Evolutionary conservation across 2,329 filamentous ascomycete genomes (phyloP).

Genomic region (Tolypocladium nubicola): DNA sequence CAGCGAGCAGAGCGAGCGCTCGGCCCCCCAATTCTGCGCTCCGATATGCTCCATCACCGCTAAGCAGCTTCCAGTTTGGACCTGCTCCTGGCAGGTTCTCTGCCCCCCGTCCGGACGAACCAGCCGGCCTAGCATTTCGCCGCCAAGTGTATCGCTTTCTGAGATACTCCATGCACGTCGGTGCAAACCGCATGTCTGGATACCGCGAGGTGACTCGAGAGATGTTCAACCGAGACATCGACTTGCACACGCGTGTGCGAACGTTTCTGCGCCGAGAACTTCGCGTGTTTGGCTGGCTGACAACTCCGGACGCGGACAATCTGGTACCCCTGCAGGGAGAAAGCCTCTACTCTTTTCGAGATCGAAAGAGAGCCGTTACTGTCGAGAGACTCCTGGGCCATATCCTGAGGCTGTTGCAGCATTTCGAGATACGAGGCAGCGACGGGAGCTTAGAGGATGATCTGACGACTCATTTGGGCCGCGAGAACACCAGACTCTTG

Average conservation of each 20-base stretch:
- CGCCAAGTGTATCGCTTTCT: constrained; percentile 62
- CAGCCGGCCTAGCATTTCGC: constrained; percentile 29
- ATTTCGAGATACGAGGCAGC: constrained; percentile 70
- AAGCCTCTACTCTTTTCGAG: constrained; percentile 5
- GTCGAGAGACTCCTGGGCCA: constrained; percentile 82
- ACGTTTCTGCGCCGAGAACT: constrained; percentile 78
- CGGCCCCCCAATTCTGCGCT: background rate
- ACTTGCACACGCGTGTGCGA: constrained; percentile 65
- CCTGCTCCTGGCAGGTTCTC: background rate
- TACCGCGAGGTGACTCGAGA: constrained; percentile 65
- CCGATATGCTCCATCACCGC: background rate
- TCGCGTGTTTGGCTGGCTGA: constrained; percentile 69
- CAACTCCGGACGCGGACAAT: constrained; percentile 15
- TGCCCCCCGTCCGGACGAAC: background rate
- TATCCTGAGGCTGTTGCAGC: constrained; percentile 72
- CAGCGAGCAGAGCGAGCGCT: background rate
- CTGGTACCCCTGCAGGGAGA: background rate
- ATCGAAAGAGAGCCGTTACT: constrained; percentile 45
- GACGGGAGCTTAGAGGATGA: constrained; percentile 71
- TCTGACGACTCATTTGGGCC: constrained; percentile 66
- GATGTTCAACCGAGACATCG: constrained; percentile 50
- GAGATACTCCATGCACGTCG: constrained; percentile 72
- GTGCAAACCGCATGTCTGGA: constrained; percentile 65
- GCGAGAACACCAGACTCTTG: constrained; percentile 62
- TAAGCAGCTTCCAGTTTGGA: background rate